Evolutionary conservation across 2,329 filamentous ascomycete genomes (phyloP).

Genomic region (Cucurbitaria berberidis): DNA sequence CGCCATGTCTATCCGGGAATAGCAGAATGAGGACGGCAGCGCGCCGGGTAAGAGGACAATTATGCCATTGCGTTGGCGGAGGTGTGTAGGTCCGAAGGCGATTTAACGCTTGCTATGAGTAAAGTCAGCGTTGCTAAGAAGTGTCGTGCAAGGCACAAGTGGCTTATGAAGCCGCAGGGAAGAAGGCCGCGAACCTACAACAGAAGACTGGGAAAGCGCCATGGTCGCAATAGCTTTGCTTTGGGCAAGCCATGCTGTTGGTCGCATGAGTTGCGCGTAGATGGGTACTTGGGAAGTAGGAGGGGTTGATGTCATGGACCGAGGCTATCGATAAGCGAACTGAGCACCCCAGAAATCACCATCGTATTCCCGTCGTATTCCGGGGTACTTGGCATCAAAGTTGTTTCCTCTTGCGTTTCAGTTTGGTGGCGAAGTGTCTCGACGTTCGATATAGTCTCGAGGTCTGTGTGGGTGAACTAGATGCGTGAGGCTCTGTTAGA

Average conservation of each 20-base stretch:
- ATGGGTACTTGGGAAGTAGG: slow-evolving; percentile 14
- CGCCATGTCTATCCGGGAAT: slow-evolving; percentile 81
- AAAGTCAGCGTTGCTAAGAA: too few species aligned
- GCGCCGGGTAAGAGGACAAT: slow-evolving; percentile 66
- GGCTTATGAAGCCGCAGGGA: background rate
- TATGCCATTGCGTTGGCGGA: slow-evolving; percentile 63
- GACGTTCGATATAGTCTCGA: background rate
- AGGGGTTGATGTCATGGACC: slow-evolving; percentile 32
- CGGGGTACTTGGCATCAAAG: too few species aligned
- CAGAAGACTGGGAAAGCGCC: slow-evolving; percentile 40
- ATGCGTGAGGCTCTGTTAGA: background rate
- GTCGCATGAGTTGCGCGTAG: slow-evolving; percentile 24
- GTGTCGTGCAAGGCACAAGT: too few species aligned
- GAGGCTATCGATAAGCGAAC: slow-evolving; percentile 28
- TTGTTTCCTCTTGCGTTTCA: background rate
- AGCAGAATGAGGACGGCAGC: slow-evolving; percentile 88
- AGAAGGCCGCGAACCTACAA: slow-evolving; percentile 22
- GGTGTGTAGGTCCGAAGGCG: slow-evolving; percentile 62
- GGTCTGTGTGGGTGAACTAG: background rate
- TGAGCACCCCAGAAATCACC: too few species aligned
- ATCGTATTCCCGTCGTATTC: too few species aligned
- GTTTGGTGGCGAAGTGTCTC: too few species aligned
- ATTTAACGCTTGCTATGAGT: slow-evolving; percentile 56
- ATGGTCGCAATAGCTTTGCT: slow-evolving; percentile 34
- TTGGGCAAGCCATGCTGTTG: slow-evolving; percentile 41